phyloP scores from a whole-genome alignment of 148 eudicot species.

The Polygonum maritimum region DNA sequence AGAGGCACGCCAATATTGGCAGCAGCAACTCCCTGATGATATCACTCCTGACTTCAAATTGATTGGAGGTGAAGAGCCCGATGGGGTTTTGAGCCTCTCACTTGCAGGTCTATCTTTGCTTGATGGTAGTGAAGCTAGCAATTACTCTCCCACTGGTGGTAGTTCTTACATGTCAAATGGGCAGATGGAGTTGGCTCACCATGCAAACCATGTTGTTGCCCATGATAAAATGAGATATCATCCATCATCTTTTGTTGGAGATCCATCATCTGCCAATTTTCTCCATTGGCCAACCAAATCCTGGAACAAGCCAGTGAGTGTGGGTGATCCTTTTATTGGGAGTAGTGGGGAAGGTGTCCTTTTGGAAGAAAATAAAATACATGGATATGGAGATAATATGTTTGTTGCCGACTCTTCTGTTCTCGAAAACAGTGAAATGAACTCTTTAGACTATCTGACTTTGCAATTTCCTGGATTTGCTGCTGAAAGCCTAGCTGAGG shows the following conservation, averaged over 20 bases:
- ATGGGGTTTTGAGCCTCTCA: conserved; percentile 35
- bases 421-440: conserved; percentile 30
- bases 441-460: conserved; percentile 68
- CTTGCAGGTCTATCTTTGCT: conserved; percentile 59
- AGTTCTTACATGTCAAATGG: conserved; percentile 38
- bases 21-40: conserved; percentile 89
- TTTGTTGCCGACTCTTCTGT: conserved; percentile 28
- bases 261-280: conserved; percentile 38
- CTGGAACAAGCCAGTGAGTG: conserved; percentile 48
- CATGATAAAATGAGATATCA: conserved; percentile 39
- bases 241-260: conserved; percentile 37
- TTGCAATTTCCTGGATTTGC: conserved; percentile 93
- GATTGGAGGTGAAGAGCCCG: conserved; percentile 46
- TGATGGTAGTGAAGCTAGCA: conserved; percentile 29
- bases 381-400: conserved; percentile 28
- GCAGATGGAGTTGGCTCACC: conserved; percentile 32
- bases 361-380: conserved; percentile 28
- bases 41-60: conserved; percentile 87
- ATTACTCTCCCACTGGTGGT: conserved; percentile 33
- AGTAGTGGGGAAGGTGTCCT: conserved; percentile 30
- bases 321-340: conserved; percentile 37
- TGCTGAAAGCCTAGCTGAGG: conserved; percentile 85
- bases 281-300: conserved; percentile 32
- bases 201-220: conserved; percentile 30
- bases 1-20: conserved; percentile 86